A percentile compares a stretch with the other conserved stretches of the same genome.
Evolutionary conservation across 2,329 filamentous ascomycete genomes (phyloP).

Genomic region (Sodiomyces alkalinus): DNA sequence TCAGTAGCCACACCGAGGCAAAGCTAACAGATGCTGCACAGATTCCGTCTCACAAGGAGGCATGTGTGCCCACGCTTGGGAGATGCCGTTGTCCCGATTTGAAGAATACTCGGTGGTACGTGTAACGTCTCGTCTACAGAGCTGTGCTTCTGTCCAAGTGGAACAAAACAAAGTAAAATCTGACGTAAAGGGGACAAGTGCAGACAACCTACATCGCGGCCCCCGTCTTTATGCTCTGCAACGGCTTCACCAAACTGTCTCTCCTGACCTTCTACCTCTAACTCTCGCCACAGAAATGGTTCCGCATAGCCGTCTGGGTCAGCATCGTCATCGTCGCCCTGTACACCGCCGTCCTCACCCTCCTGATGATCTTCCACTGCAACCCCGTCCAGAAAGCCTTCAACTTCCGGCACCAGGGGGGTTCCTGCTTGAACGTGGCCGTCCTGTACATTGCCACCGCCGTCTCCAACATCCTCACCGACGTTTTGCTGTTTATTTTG

Average conservation of each 20-base stretch:
- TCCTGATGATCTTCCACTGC: constrained; percentile 22
- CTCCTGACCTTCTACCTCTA: constrained; percentile 23
- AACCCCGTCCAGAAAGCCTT: constrained; percentile 17
- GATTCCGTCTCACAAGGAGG: too few relatives aligned
- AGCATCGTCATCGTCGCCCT: constrained; percentile 14
- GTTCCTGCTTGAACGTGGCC: constrained; percentile 25
- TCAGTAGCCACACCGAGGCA: background rate
- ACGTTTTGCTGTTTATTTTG: constrained; percentile 28
- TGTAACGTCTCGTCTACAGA: too few relatives aligned
- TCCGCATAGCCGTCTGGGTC: constrained; percentile 15
- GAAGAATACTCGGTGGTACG: constrained; percentile 6
- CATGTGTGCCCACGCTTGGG: constrained; percentile 9
- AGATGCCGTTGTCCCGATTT: constrained; percentile 6
- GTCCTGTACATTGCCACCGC: constrained; percentile 32
- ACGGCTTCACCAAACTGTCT: constrained; percentile 20
- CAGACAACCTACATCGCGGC: constrained; percentile 10
- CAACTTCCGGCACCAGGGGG: constrained; percentile 14
- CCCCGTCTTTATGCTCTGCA: constrained; percentile 18
- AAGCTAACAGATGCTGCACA: too few relatives aligned
- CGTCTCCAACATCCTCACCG: constrained; percentile 30
- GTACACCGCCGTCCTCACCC: constrained; percentile 17
- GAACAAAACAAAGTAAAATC: too few relatives aligned
- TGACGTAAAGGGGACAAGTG: background rate
- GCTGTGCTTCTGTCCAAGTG: too few relatives aligned
- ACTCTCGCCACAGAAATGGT: constrained; percentile 19